Percentiles rank a stretch among this genome's conserved stretches.
phyloP scores from a whole-genome alignment of 1,284 basidiomycete genomes.

The Dichomitus squalens region DNA sequence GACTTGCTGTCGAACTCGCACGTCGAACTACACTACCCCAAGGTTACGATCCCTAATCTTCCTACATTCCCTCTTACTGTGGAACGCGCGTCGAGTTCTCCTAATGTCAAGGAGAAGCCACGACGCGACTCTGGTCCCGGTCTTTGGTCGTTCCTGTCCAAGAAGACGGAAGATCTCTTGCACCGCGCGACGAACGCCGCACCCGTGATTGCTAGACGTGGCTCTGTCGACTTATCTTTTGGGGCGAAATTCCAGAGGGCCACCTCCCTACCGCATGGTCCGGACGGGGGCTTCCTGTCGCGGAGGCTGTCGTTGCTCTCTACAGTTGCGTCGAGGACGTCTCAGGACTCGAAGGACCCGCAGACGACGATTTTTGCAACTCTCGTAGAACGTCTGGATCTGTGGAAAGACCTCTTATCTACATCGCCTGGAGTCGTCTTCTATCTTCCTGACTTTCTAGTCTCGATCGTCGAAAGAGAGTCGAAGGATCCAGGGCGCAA shows the following conservation, averaged over 20 bases:
- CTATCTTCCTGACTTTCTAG: slow-evolving; percentile 47
- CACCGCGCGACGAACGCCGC: slow-evolving; percentile 37
- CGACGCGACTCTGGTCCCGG: slow-evolving; percentile 33
- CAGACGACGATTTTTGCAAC: slow-evolving; percentile 35
- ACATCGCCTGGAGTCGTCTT: slow-evolving; percentile 54
- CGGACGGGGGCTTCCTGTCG: slow-evolving; percentile 23
- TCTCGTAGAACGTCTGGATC: slow-evolving; percentile 43
- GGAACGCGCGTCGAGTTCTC: slow-evolving; percentile 23
- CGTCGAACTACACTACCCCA: slow-evolving; percentile 48
- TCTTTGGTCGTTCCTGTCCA: slow-evolving; percentile 46
- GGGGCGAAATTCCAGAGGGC: slow-evolving; percentile 16
- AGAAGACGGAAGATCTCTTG: slow-evolving; percentile 41
- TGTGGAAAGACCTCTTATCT: slow-evolving; percentile 45
- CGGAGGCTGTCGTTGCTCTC: slow-evolving; percentile 52
- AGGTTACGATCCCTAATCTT: slow-evolving; percentile 24
- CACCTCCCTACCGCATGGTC: slow-evolving; percentile 11
- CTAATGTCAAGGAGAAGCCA: slow-evolving; percentile 23
- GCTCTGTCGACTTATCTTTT: slow-evolving; percentile 42
- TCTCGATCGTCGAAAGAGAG: slow-evolving; percentile 52
- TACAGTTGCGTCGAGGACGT: slow-evolving; percentile 20
- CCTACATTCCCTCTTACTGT: slow-evolving; percentile 21
- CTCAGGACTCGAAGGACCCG: slow-evolving; percentile 3
- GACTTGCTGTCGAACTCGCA: slow-evolving; percentile 54
- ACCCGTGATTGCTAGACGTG: slow-evolving; percentile 34
- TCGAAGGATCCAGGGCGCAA: slow-evolving; percentile 37